phyloP scores from a whole-genome alignment of 139 green algal species.

The Chlorella sp. region DNA sequence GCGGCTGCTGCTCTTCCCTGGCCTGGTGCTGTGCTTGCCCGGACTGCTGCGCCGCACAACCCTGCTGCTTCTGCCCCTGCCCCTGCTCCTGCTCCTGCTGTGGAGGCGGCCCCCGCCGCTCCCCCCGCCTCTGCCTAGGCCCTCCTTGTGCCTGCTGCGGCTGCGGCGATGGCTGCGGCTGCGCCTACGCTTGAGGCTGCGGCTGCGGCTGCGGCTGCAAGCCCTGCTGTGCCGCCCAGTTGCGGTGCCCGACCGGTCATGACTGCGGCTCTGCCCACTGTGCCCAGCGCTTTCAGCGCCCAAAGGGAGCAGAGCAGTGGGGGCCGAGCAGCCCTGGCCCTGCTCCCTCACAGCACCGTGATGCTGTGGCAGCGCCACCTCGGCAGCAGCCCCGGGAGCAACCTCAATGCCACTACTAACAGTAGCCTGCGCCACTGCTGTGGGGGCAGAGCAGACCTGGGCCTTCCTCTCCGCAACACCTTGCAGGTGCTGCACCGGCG shows the following conservation, averaged over 20 bases:
- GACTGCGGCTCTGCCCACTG: no score
- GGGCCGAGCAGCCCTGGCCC: no score
- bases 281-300: no score
- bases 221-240: not conserved
- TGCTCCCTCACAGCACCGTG: no score
- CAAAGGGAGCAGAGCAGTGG: no score
- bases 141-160: not conserved
- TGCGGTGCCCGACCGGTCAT: not conserved
- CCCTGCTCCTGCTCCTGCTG: conserved; percentile 1
- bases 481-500: no score
- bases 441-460: no score
- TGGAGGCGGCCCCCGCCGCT: not conserved
- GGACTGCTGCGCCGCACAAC: not conserved
- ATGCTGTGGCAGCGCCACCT: no score
- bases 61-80: not conserved
- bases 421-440: no score
- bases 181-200: not conserved
- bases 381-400: no score
- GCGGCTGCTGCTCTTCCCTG: not conserved
- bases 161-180: not conserved
- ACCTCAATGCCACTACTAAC: no score
- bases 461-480: no score
- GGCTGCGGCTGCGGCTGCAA: not conserved
- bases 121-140: not conserved
- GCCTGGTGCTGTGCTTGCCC: not conserved